Percentiles rank a stretch among this genome's conserved stretches.
Evolutionary conservation across 306 rosid species (phyloP).

Genomic region (Quercus parvula): DNA sequence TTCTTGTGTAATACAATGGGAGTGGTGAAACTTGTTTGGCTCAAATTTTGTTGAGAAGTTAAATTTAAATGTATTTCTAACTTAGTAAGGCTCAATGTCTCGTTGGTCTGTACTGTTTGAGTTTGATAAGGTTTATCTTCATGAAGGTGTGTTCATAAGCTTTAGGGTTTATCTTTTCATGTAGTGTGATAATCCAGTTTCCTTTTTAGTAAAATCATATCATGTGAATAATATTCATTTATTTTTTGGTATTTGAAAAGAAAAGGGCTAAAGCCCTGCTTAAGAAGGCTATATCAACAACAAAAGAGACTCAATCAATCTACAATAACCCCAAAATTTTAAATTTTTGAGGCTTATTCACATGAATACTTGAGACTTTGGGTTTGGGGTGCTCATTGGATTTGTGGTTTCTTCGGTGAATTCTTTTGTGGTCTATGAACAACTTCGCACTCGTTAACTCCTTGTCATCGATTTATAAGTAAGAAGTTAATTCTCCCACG

Average conservation of each 20-base stretch:
- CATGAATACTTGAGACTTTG: neutral
- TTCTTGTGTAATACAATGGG: neutral
- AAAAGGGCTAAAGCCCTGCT: neutral
- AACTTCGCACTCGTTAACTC: neutral
- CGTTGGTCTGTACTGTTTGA: neutral
- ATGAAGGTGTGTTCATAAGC: neutral
- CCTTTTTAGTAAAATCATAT: neutral
- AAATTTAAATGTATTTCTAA: neutral
- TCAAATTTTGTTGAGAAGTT: neutral
- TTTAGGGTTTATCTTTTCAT: neutral
- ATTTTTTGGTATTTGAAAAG: neutral
- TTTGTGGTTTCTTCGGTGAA: neutral
- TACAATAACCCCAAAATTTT: neutral
- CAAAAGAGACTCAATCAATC: neutral
- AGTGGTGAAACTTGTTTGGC: neutral
- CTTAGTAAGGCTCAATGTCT: neutral
- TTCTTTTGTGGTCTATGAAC: neutral
- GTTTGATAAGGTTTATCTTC: neutral
- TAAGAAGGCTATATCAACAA: neutral
- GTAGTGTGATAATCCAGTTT: neutral
- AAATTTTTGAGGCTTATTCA: neutral
- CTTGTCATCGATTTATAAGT: neutral
- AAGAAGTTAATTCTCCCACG: neutral
- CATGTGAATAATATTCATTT: neutral
- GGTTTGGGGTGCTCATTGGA: neutral